Evolutionary conservation across 2,329 filamentous ascomycete genomes (phyloP), one percentile per base, ranked within the genome.

Genomic region (Penicillium sp.): DNA sequence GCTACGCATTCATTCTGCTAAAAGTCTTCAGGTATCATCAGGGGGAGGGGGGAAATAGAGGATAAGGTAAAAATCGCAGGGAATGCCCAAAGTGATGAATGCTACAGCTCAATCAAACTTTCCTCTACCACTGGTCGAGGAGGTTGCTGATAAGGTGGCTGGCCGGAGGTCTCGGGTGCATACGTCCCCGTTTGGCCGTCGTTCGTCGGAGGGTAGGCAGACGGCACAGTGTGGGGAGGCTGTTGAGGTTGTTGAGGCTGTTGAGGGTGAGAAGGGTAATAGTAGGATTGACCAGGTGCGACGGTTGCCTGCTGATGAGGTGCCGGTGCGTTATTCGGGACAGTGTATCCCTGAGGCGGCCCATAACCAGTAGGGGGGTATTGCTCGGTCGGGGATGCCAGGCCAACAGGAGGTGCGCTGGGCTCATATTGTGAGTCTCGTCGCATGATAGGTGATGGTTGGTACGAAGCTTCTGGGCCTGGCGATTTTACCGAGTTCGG

Each of bases 91-190:
- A 27, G n/a, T 47, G 40, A 54, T 57, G 44, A 50, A 56, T 31
- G 49, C 53, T 65, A 65, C 43, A 65, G 55, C 34, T 65, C 62
- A 57, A 65, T 65, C 51, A 65, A 45, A 42, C 62, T 65, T 53
- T 65, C 62, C 50, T 65, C 62, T 50, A 60, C 62, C 47, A 59
- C 62, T 14, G 62, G 57, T 13, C 43, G 59, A 31, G 58, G 11
- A 16, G 57, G 54, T 49, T 62, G 57, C 45, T 63, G 56, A 21
- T 59, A 54, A 29, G 54, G 58, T 21, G 47, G 31, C 38, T 61
- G 59, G 22, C 36, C 38, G 39, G 46, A 27, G 22, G 48, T 49
- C n/a, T 61, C 56, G 45, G 61, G 47, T 51, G 38, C 52, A 50
- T 63, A 61, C 32, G 56, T 36, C n/a, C 54, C 60, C 42, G 61